phyloP scores from a whole-genome alignment of 306 rosid genomes.

The Cyclanthera cordifolia region DNA sequence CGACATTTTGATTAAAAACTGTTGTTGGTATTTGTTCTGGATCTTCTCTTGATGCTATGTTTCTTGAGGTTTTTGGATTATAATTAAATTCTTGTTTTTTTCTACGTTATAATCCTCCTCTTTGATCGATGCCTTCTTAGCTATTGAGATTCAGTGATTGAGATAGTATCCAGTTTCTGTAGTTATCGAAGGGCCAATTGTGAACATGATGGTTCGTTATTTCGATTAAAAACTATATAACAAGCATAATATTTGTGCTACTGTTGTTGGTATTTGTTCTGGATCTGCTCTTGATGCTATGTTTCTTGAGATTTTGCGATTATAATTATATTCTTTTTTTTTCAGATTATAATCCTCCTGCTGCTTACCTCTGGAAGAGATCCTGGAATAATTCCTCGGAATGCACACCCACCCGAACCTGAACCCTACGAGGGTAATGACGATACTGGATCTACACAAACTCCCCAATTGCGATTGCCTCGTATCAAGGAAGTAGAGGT shows the following conservation, averaged over 20 bases:
- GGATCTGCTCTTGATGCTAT: background rate
- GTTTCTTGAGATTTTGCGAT: conserved; percentile 5
- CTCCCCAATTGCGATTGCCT: conserved; percentile 83
- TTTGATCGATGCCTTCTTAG: background rate
- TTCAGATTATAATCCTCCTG: conserved; percentile 73
- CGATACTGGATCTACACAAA: conserved; percentile 75
- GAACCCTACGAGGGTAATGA: conserved; percentile 62
- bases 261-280: background rate
- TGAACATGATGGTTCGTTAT: background rate
- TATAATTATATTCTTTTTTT: conserved; percentile 5
- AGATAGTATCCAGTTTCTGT: too few species aligned
- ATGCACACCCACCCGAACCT: conserved; percentile 93
- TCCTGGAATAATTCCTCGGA: conserved; percentile 96
- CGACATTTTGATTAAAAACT: too few species aligned
- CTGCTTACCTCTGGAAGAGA: conserved; percentile 90
- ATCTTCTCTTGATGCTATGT: conserved; percentile 2
- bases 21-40: too few species aligned
- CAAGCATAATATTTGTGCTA: background rate
- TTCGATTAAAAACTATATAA: background rate
- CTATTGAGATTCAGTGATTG: background rate
- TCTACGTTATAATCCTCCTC: conserved; percentile 75
- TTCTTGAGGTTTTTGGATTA: background rate
- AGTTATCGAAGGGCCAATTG: background rate
- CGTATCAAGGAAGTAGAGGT: conserved; percentile 83
- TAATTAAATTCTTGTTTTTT: conserved; percentile 7